Conservation (phyloP, 108 stramenopile species). For the Thalassiosira profunda region DNA sequence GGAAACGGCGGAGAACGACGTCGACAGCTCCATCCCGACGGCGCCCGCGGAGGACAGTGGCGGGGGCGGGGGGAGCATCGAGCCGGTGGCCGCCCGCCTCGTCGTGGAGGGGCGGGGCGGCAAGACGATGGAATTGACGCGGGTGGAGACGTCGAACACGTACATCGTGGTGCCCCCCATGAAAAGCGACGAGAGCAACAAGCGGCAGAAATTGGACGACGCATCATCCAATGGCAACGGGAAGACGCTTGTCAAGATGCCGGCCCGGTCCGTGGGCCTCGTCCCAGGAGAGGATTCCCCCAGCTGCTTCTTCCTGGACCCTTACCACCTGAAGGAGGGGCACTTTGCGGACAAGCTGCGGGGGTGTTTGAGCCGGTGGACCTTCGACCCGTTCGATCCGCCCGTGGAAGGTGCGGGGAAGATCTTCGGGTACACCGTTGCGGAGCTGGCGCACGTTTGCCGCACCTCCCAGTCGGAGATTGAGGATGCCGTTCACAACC, state of each 20-base stretch:
- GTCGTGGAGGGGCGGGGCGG: slow-evolving; percentile 20
- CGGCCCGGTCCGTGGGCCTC: slow-evolving; percentile 37
- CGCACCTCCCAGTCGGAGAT: slow-evolving; percentile 33
- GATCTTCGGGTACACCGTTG: slow-evolving; percentile 22
- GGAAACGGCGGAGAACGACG: slow-evolving; percentile 8
- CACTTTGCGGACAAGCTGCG: slow-evolving; percentile 31
- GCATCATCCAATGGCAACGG: background rate
- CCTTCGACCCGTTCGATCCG: slow-evolving; percentile 44
- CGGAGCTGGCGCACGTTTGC: slow-evolving; percentile 40
- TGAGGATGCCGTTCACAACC: slow-evolving; percentile 16
- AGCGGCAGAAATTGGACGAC: slow-evolving; percentile 20
- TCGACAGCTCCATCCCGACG: background rate
- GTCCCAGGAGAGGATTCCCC: slow-evolving; percentile 40
- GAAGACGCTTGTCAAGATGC: slow-evolving; percentile 16
- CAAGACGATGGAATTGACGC: slow-evolving; percentile 42
- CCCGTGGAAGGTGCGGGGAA: background rate
- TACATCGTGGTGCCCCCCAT: slow-evolving; percentile 42
- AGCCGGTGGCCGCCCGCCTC: slow-evolving; percentile 34
- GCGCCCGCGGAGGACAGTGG: background rate
- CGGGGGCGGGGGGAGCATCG: slow-evolving; percentile 8
- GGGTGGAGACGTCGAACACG: slow-evolving; percentile 48
- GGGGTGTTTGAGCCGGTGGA: slow-evolving; percentile 14
- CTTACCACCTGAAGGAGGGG: slow-evolving; percentile 5
- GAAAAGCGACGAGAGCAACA: slow-evolving; percentile 1
- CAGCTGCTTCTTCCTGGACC: slow-evolving; percentile 43